Base-by-base conservation (phyloP, 2,329 filamentous ascomycete species). In the Nemania abortiva region DNA sequence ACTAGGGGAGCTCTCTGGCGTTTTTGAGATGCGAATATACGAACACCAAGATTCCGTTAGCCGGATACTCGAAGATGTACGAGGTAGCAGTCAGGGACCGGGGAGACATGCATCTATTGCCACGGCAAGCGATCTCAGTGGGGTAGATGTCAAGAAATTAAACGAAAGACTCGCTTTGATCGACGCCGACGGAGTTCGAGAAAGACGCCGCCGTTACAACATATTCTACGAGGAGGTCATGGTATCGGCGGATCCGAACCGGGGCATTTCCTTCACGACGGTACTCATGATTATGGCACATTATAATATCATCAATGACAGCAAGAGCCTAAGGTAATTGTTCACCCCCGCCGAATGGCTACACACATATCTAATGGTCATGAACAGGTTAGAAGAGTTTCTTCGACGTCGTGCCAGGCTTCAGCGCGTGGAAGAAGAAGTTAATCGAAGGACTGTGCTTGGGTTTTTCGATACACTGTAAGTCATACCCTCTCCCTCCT, bases 281-380 rank as follows among this genome's bases (percentile, higher is more conserved):
- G 91, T 98, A 24, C 86, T 99, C 60, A 96, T 99, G 92, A 97
- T 97, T 69, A 85, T 99, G 66, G 95, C 97, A 39, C 96, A 99
- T 81, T 97, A 99, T 86, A 99, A 98, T 77, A 94, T 99, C 77
- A 99, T 99, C 79, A 97, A 91, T 74, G 96, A 99, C 81, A 98
- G 92, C 84, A 98, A 98, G 85, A 97, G 94, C 81, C 84, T 99
- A 77, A 91, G 88, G 91, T 92, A 83, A 78, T 84, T 81, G n/a
- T 74, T 52, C 24, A 47, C 50, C 3, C 31, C 47, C 69, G 20
- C 24, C n/a, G n/a, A n/a, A n/a, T 29, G 1, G 20, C 13, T 1
- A 55, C 11, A 10, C 18, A 57, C n/a, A 37, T 5, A 42, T 11
- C 69, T 69, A 24, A 70, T 39, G 18, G 45, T 39, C 5, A n/a